Conservation (phyloP, 2,329 filamentous ascomycete genomes). For the Fusarium xyrophilum region DNA sequence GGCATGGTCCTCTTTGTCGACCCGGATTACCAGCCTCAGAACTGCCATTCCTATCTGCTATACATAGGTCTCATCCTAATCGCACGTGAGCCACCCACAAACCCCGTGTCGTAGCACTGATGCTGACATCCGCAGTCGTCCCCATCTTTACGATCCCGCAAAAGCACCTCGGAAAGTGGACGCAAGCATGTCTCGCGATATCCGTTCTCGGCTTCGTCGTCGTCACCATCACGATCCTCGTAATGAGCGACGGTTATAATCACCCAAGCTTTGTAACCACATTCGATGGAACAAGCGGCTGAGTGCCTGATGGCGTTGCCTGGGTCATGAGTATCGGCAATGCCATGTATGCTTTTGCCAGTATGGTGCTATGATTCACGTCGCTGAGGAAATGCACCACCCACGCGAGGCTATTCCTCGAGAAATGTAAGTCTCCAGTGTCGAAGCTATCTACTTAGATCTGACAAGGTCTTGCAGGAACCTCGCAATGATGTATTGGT, state of each 20-base stretch:
- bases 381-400: not conserved
- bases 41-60: not conserved
- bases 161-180: not conserved
- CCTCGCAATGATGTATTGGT: not conserved
- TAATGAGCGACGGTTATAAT: not conserved
- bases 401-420: not conserved
- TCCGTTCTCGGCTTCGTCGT: not conserved
- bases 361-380: not conserved
- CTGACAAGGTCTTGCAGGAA: not conserved
- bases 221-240: not conserved
- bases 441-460: rapidly evolving
- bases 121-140: not conserved
- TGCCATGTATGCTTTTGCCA: not conserved
- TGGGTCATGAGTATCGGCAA: not conserved
- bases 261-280: not conserved
- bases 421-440: not conserved
- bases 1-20: not conserved
- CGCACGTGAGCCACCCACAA: rapidly evolving
- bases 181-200: not conserved
- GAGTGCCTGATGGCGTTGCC: not conserved
- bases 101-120: rapidly evolving
- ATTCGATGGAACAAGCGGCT: not conserved
- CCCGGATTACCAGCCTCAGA: not conserved
- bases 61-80: rapidly evolving
- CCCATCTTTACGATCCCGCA: not conserved